Evolutionary conservation across 768 basidiomycete species (phyloP).

Genomic region (Sporobolomyces roseus): DNA sequence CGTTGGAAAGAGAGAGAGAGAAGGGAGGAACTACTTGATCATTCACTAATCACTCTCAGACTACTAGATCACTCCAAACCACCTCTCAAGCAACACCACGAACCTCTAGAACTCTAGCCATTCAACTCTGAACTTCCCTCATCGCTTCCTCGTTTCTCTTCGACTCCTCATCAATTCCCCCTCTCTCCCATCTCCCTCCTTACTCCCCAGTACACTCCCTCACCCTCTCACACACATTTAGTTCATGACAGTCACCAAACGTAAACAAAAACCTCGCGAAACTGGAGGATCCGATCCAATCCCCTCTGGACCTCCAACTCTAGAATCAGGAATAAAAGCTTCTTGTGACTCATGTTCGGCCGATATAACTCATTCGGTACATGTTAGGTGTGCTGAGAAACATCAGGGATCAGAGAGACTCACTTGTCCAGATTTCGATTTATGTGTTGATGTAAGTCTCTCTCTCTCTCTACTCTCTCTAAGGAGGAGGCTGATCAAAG

Average conservation of each 20-base stretch:
- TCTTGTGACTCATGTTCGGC: constrained; percentile 72
- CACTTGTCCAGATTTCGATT: constrained; percentile 71
- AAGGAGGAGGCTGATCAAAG: too few species aligned
- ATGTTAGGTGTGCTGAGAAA: constrained; percentile 82
- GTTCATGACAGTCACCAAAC: constrained; percentile 41
- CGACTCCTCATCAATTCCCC: background rate
- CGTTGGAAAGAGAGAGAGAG: background rate
- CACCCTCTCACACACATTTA: background rate
- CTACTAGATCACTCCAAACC: background rate
- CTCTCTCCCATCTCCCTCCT: background rate
- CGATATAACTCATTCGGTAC: constrained; percentile 92
- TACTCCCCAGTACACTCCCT: background rate
- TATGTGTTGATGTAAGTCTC: constrained; percentile 62
- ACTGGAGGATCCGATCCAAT: constrained; percentile 9
- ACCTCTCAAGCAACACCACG: background rate
- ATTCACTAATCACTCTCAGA: background rate
- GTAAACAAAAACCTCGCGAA: constrained; percentile 34
- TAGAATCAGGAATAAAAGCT: constrained; percentile 36
- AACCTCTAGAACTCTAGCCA: background rate
- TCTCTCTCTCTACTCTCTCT: background rate
- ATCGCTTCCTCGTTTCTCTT: too few species aligned
- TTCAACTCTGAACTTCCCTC: background rate
- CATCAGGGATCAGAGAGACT: background rate
- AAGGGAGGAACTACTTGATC: background rate
- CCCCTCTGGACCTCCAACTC: constrained; percentile 2